Percentiles rank a stretch among this genome's conserved stretches.
Conservation (phyloP, 202 grass and related monocot genomes). For the Digitaria exilis region DNA sequence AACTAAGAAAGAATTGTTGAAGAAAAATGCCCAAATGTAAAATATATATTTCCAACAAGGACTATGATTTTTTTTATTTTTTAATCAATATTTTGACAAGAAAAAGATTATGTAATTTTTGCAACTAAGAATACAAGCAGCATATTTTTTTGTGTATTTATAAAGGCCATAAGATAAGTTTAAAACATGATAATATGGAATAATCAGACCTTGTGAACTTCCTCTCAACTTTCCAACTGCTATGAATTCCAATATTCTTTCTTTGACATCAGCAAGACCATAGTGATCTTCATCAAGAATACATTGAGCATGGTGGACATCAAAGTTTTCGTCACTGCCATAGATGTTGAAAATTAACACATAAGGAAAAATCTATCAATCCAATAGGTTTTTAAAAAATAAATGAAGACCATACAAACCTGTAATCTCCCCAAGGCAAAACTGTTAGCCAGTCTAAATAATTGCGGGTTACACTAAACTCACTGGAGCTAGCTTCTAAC, state of each 20-base stretch:
- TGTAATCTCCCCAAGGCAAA: conserved; percentile 97
- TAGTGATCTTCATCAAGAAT: conserved; percentile 99
- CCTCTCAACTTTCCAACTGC: conserved; percentile 97
- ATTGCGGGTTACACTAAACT: conserved; percentile 98
- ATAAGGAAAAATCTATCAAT: conserved; percentile 31
- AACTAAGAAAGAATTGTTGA: background rate
- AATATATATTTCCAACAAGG: conserved; percentile 6
- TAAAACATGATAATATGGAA: background rate
- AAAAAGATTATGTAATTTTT: background rate
- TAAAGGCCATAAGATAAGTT: conserved; percentile 6
- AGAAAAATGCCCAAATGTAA: background rate
- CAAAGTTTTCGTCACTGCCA: conserved; percentile 89
- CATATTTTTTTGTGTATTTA: background rate
- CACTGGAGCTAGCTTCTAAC: conserved; percentile 92
- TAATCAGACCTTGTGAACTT: conserved; percentile 79
- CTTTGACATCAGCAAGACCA: conserved; percentile 94
- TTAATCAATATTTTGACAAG: background rate
- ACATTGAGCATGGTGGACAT: conserved; percentile 89
- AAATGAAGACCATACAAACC: conserved; percentile 54
- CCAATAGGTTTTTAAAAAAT: conserved; percentile 16
- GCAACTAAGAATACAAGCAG: background rate
- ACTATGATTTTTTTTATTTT: background rate
- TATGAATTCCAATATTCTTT: conserved; percentile 99
- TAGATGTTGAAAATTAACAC: conserved; percentile 26
- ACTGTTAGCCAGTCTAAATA: conserved; percentile 97